A percentile compares a stretch with the other conserved stretches of the same genome.
These are phyloP conservation scores for Alnus rubra DNA, from an alignment of 306 rosid genomes.

Conservation along the genomic window DNA sequence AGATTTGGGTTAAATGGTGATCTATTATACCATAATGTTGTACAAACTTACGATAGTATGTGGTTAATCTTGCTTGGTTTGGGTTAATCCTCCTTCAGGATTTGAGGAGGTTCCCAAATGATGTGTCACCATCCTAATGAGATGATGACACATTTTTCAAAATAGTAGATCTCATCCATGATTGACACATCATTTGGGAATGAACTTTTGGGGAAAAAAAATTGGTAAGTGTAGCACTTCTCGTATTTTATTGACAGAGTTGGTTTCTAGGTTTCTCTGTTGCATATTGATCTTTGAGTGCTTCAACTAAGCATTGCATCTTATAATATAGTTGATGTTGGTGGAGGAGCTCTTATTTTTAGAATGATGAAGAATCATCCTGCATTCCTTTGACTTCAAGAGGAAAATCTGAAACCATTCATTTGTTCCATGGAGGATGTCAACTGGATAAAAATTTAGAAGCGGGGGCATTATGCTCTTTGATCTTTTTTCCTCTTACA, in stretches of 20 bases:
- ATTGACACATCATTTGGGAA: no score
- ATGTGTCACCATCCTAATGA: no score
- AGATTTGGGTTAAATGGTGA: no score
- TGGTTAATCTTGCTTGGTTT: no score
- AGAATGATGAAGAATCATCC: not conserved
- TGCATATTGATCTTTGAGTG: not conserved
- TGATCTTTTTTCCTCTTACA: not conserved
- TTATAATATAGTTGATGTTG: not conserved
- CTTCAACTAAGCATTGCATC: not conserved
- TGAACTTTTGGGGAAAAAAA: no score
- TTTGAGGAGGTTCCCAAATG: no score
- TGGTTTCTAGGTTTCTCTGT: not conserved
- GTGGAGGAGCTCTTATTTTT: not conserved
- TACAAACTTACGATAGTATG: no score
- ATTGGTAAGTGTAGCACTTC: no score
- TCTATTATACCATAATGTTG: no score
- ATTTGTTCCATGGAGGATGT: not conserved
- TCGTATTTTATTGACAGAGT: not conserved
- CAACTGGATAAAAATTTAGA: not conserved
- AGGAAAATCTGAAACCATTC: not conserved
- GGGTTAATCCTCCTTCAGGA: no score
- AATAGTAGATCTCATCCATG: no score
- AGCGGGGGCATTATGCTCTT: not conserved
- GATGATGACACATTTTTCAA: no score
- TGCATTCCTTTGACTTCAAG: not conserved